These are phyloP conservation scores for Salix exigua DNA, from an alignment of 345 rosid genomes.

Conservation along the genomic window DNA sequence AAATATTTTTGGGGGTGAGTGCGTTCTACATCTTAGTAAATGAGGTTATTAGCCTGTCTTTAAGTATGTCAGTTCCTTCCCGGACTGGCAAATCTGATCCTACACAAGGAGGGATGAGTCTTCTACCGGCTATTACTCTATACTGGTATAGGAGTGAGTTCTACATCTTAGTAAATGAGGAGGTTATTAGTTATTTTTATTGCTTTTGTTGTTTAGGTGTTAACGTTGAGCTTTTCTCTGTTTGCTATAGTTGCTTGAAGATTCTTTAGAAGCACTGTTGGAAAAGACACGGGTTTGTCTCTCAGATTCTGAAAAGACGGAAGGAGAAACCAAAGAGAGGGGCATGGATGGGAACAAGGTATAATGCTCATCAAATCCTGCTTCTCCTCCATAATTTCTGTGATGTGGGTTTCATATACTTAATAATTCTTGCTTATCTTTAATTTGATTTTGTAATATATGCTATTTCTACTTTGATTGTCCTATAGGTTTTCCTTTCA, in stretches of 20 bases:
- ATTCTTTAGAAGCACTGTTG: slow-evolving; percentile 77
- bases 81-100: too few relatives aligned
- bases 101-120: too few relatives aligned
- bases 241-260: slow-evolving; percentile 75
- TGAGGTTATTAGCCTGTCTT: neutral
- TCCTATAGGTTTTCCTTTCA: neutral
- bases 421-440: neutral
- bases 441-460: neutral
- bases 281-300: slow-evolving; percentile 71
- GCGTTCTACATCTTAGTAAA: neutral
- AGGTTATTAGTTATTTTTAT: neutral
- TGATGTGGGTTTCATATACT: neutral
- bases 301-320: slow-evolving; percentile 77
- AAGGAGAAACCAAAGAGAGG: slow-evolving; percentile 79
- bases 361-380: slow-evolving; percentile 10
- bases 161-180: neutral
- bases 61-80: too few relatives aligned
- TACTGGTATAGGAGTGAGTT: slow-evolving; percentile 19
- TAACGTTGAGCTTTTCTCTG: neutral
- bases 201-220: neutral
- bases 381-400: neutral
- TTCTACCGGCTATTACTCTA: too few relatives aligned
- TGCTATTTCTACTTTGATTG: slow-evolving; percentile 1
- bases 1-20: slow-evolving; percentile 89
- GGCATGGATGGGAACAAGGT: slow-evolving; percentile 89